These are phyloP conservation scores for Phyllosticta citriasiana DNA, from an alignment of 2,329 filamentous ascomycete species.

Conservation along the genomic window DNA sequence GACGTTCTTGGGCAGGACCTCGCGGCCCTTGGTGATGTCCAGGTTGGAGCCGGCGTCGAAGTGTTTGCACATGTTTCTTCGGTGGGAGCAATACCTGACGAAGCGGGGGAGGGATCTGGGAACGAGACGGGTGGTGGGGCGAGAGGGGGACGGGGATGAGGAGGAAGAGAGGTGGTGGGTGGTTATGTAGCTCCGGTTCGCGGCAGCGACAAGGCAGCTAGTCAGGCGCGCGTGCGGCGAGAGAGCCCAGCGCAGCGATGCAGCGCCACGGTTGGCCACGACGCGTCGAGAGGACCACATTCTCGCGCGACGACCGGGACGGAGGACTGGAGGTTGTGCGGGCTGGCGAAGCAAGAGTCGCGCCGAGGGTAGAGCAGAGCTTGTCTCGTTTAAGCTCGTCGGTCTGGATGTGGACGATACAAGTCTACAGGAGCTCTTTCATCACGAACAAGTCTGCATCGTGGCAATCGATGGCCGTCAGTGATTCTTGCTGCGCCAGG, in stretches of 20 bases:
- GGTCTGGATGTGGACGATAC: too few species aligned
- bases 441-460: too few species aligned
- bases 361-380: background rate
- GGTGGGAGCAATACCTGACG: conserved; percentile 59
- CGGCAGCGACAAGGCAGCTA: background rate
- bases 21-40: conserved; percentile 56
- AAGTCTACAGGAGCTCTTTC: too few species aligned
- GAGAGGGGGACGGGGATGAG: background rate
- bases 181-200: conserved; percentile 7
- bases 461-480: background rate
- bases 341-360: too few species aligned
- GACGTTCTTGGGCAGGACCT: conserved; percentile 85
- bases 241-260: background rate
- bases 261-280: background rate
- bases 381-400: too few species aligned
- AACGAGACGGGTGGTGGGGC: background rate
- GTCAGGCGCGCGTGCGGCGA: conserved; percentile 4
- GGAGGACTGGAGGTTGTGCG: background rate
- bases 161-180: conserved; percentile 1
- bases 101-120: conserved; percentile 9
- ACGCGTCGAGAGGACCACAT: background rate
- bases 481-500: background rate
- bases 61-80: conserved; percentile 63
- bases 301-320: background rate
- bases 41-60: conserved; percentile 47